phyloP scores from a whole-genome alignment of 768 basidiomycete genomes.

The Rubroboletus satanas region DNA sequence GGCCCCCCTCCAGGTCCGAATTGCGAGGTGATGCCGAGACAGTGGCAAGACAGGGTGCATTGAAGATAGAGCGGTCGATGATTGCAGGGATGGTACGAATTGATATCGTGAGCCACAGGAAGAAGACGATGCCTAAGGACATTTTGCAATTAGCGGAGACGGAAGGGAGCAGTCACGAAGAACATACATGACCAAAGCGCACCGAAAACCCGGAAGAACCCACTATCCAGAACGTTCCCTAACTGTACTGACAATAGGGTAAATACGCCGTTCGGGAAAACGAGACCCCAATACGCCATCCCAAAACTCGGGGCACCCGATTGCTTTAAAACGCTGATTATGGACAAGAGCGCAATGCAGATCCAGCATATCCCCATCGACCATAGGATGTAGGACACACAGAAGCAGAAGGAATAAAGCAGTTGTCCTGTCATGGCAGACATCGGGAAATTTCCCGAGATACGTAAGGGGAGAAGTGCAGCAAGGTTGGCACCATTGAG shows the following conservation, averaged over 20 bases:
- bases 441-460: constrained; percentile 30
- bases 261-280: constrained; percentile 56
- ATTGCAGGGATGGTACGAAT: constrained; percentile 43
- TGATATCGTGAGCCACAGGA: constrained; percentile 41
- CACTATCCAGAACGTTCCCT: constrained; percentile 44
- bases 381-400: constrained; percentile 47
- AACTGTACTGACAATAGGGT: constrained; percentile 48
- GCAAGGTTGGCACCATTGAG: constrained; percentile 39
- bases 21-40: neutral
- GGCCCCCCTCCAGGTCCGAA: constrained; percentile 9
- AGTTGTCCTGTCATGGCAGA: constrained; percentile 37
- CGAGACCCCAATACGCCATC: constrained; percentile 50
- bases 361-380: constrained; percentile 56
- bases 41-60: constrained; percentile 40
- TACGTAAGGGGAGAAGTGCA: constrained; percentile 32
- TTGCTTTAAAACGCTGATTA: constrained; percentile 32
- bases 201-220: constrained; percentile 50
- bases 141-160: neutral
- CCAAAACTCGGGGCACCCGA: constrained; percentile 39
- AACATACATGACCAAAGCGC: constrained; percentile 49
- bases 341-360: constrained; percentile 39
- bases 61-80: constrained; percentile 46
- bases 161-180: neutral
- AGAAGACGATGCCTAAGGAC: constrained; percentile 37
- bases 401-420: constrained; percentile 43